Base-by-base conservation (phyloP, 371 early-diverging fungal genomes). In the Nosema muscidifuracis region DNA sequence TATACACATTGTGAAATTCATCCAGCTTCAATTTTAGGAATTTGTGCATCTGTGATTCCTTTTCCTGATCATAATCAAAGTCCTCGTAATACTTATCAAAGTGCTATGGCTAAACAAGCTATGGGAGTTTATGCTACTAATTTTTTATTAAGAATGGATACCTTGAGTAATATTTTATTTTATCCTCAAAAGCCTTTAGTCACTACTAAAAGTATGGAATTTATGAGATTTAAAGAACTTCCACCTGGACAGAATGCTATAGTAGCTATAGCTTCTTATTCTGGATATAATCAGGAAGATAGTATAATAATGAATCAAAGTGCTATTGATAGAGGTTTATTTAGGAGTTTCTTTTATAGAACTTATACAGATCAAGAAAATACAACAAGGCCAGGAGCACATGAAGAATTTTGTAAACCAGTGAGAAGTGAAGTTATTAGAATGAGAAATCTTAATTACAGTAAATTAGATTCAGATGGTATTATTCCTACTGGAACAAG, bases 71-170 rank as follows among this genome's bases (percentile, higher is more conserved):
- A 99, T 83, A 99, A 99, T 83, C 99, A 96, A 85, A 78, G 88
- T 92, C 99, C 99, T 56, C 93, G 99, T 87, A 98, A 98, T 82
- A 93, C 94, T 1, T 98, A 98, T 83, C 97, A 97, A 84, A 93
- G 93, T 74, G 97, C 97, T 74, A 97, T 97, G 99, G 95, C 95
- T 84, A 98, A 99, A 86, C 98, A 99, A 85, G 98, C 99, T 36
- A 99, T 99, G 95, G 99, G 99, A 51, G 88, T 94, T 50, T 95
- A 92, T 84, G 87, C 94, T 24, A 95, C 97, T 53, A 96, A 94
- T 83, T 95, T 90, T 86, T 90, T 93, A 74, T 84, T 88, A 47
- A 89, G 99, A 77, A 95, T 97, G 93, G 99, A 99, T 82, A 96
- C 97, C 9, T 86, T 97, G 76, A 88, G 91, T 76, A 95, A 97